phyloP scores from a whole-genome alignment of 768 basidiomycete genomes.

The Saitozyma podzolica region DNA sequence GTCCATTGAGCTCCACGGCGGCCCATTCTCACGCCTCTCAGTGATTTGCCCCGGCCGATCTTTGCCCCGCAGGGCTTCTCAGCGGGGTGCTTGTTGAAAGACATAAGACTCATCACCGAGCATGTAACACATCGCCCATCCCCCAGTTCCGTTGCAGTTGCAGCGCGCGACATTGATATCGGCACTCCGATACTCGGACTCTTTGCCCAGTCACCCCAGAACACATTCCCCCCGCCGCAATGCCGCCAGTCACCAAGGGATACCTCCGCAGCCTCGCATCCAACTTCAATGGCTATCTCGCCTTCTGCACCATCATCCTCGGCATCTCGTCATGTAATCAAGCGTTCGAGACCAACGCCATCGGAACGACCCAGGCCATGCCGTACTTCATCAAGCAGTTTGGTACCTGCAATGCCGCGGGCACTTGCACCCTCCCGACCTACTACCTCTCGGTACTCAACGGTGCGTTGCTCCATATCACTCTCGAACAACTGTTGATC shows the following conservation, averaged over 20 bases:
- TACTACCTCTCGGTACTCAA: neutral
- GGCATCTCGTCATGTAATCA: neutral
- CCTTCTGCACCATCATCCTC: constrained; percentile 2
- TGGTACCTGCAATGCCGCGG: neutral
- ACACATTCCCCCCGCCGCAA: too few species aligned
- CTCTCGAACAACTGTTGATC: neutral
- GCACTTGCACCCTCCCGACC: neutral
- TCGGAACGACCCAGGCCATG: neutral
- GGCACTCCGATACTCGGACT: too few species aligned
- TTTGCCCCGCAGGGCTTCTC: too few species aligned
- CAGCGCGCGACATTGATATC: too few species aligned
- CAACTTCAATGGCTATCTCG: neutral
- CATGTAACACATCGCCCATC: too few species aligned
- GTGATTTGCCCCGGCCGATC: too few species aligned
- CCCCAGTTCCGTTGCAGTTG: too few species aligned
- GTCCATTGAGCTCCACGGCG: too few species aligned
- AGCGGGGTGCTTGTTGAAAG: too few species aligned
- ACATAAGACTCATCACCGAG: too few species aligned
- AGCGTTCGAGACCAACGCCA: neutral
- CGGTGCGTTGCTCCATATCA: neutral
- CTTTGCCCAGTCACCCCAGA: too few species aligned
- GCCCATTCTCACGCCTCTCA: too few species aligned
- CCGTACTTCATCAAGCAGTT: neutral
- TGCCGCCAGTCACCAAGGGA: neutral
- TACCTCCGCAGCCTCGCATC: neutral